These are phyloP conservation scores for Pichia eremophila DNA, from an alignment of 805 yeast genomes.

Conservation along the genomic window DNA sequence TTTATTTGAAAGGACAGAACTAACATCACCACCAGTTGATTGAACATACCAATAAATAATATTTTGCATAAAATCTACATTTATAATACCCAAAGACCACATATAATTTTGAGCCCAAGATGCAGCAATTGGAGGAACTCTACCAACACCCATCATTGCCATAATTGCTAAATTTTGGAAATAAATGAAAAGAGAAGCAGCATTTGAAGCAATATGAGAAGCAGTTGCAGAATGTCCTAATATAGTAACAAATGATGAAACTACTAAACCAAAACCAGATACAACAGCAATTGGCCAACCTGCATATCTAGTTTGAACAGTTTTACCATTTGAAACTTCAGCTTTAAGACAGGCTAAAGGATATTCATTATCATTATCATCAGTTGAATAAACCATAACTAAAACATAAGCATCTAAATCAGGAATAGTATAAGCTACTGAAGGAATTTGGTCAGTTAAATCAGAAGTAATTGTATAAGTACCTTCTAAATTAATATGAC, in stretches of 20 bases:
- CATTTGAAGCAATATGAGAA: conserved; percentile 94
- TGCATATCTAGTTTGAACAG: conserved; percentile 87
- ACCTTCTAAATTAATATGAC: conserved; percentile 62
- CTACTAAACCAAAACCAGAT: conserved; percentile 76
- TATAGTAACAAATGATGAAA: conserved; percentile 80
- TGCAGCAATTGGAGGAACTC: conserved; percentile 89
- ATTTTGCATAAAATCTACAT: conserved; percentile 71
- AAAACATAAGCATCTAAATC: conserved; percentile 88
- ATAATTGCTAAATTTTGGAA: conserved; percentile 90
- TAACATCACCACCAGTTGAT: conserved; percentile 81
- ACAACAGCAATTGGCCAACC: conserved; percentile 95
- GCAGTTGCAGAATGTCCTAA: conserved; percentile 89
- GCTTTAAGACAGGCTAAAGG: conserved; percentile 92
- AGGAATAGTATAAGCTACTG: conserved; percentile 82
- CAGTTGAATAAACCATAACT: conserved; percentile 50
- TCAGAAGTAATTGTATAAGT: conserved; percentile 33
- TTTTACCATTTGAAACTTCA: conserved; percentile 73
- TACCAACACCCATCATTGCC: conserved; percentile 89
- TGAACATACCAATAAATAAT: conserved; percentile 80
- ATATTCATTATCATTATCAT: conserved; percentile 31
- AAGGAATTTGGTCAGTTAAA: conserved; percentile 50
- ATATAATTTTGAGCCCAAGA: conserved; percentile 89
- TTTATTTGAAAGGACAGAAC: conserved; percentile 60
- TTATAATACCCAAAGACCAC: conserved; percentile 90
- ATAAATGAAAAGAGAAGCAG: conserved; percentile 84